Percentiles rank a stretch among this genome's conserved stretches.
These are phyloP conservation scores for Allium cepa DNA, from an alignment of 106 monocot species.

Conservation along the genomic window DNA sequence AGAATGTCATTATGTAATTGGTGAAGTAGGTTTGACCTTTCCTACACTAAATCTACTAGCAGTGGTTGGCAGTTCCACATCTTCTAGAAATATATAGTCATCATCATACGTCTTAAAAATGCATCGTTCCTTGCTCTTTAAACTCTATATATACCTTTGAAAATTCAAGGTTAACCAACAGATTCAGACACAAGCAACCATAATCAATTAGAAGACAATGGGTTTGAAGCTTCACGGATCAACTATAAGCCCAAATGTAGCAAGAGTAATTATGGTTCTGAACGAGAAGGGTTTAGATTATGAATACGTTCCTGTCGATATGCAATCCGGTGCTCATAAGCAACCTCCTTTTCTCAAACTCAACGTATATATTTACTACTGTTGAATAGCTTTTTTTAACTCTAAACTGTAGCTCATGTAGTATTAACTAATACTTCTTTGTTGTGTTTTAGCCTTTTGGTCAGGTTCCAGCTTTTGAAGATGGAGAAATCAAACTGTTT, in stretches of 20 bases:
- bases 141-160: too few species aligned
- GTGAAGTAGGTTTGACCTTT: too few species aligned
- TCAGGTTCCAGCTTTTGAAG: conserved; percentile 33
- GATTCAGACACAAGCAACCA: too few species aligned
- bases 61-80: too few species aligned
- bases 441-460: conserved; percentile 35
- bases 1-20: too few species aligned
- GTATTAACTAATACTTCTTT: not conserved
- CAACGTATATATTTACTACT: not conserved
- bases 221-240: conserved; percentile 17
- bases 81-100: too few species aligned
- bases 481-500: conserved; percentile 38
- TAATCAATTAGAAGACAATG: not conserved
- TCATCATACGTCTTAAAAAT: too few species aligned
- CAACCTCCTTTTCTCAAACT: conserved; percentile 11
- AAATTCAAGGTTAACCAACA: too few species aligned
- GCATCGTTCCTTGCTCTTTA: too few species aligned
- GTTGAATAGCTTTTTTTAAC: too few species aligned
- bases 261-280: conserved; percentile 14
- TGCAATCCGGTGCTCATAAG: conserved; percentile 47
- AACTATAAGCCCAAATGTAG: conserved; percentile 6
- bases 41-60: too few species aligned
- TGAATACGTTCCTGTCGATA: conserved; percentile 32
- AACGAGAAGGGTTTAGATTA: conserved; percentile 43
- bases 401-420: too few species aligned